These are phyloP conservation scores for Epichloe uncinata DNA, from an alignment of 2,329 filamentous ascomycete species.

Conservation along the genomic window DNA sequence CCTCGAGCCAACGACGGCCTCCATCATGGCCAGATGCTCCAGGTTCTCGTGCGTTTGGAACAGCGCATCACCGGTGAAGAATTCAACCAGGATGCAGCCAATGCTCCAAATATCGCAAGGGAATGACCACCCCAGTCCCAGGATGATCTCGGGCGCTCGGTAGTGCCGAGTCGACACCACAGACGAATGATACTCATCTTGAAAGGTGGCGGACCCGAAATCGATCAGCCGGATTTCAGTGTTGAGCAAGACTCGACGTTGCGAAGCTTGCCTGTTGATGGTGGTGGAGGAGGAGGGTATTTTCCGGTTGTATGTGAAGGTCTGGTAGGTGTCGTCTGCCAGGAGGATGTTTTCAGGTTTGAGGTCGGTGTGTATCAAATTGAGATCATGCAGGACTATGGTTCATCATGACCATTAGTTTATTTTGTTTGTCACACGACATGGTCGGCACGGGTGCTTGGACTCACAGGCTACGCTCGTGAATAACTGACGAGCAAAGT, in stretches of 20 bases:
- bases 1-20: conserved; percentile 46
- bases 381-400: conserved; percentile 84
- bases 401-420: background rate
- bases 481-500: conserved; percentile 86
- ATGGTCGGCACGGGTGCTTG: background rate
- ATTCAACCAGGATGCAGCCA: conserved; percentile 58
- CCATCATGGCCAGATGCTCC: conserved; percentile 66
- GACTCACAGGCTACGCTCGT: conserved; percentile 94
- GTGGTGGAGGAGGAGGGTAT: conserved; percentile 54
- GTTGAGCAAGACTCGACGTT: conserved; percentile 51
- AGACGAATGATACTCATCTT: conserved; percentile 60
- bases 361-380: conserved; percentile 83
- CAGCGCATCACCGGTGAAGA: conserved; percentile 57
- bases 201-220: conserved; percentile 59
- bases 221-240: conserved; percentile 60
- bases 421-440: background rate
- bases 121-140: conserved; percentile 57
- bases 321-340: conserved; percentile 51
- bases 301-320: conserved; percentile 56
- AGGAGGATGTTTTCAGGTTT: conserved; percentile 61
- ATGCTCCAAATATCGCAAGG: conserved; percentile 66
- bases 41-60: conserved; percentile 63
- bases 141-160: conserved; percentile 56
- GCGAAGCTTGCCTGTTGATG: conserved; percentile 46
- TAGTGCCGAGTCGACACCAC: conserved; percentile 60